Conservation (phyloP, 169 alveolate species). For the Blepharisma undulans region DNA sequence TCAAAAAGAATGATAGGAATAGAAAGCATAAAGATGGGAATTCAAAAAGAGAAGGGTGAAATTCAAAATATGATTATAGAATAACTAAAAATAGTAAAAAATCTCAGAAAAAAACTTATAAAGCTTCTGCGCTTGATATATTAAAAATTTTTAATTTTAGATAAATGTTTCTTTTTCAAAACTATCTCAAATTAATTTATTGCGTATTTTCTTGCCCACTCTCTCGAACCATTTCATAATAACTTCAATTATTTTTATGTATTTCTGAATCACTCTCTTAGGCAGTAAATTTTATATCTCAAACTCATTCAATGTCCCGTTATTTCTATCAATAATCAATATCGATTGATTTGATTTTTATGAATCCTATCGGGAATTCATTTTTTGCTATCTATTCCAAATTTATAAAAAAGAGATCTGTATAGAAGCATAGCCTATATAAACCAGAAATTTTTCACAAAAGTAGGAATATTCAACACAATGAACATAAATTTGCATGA, state of each 20-base stretch:
- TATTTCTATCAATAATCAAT: constrained; percentile 96
- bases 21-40: not conserved
- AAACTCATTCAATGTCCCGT: constrained; percentile 91
- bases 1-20: not conserved
- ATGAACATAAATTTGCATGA: no score
- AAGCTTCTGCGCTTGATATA: not conserved
- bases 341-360: constrained; percentile 95
- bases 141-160: not conserved
- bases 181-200: not conserved
- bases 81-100: not conserved
- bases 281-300: constrained; percentile 95
- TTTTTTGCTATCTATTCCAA: no score
- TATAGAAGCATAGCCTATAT: no score
- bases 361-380: no score
- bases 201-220: constrained; percentile 98
- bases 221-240: constrained; percentile 95
- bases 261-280: constrained; percentile 97
- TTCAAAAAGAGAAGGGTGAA: not conserved
- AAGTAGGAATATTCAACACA: no score
- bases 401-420: no score
- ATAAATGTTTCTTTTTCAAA: constrained; percentile 66
- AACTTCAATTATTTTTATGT: constrained; percentile 91
- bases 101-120: no score
- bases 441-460: no score
- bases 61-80: not conserved